Conservation (phyloP, 805 yeast species). For the Candida morakotiae region DNA sequence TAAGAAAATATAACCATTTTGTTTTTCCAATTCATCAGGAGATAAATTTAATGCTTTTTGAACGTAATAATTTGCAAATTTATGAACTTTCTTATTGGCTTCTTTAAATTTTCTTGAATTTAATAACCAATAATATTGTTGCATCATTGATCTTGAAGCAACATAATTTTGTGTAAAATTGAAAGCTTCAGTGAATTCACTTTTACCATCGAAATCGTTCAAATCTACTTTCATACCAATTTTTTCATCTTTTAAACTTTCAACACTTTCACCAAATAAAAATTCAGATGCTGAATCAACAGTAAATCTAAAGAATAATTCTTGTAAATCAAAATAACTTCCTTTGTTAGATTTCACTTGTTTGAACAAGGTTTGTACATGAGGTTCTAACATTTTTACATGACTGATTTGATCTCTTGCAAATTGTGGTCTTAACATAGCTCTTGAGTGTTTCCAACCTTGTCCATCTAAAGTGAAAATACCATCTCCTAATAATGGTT, state of each 20-base stretch:
- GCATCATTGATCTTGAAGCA: constrained; percentile 23
- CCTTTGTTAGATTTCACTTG: constrained; percentile 27
- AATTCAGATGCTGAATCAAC: constrained; percentile 40
- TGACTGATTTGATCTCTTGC: constrained; percentile 41
- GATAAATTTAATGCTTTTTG: constrained; percentile 24
- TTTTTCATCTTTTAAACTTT: constrained; percentile 24
- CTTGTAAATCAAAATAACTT: constrained; percentile 31
- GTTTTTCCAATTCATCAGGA: constrained; percentile 22
- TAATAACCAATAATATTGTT: constrained; percentile 21
- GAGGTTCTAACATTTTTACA: constrained; percentile 36
- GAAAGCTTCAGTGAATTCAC: constrained; percentile 31
- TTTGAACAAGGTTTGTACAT: constrained; percentile 29
- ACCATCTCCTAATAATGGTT: constrained; percentile 39
- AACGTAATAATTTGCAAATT: constrained; percentile 26
- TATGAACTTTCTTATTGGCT: constrained; percentile 22
- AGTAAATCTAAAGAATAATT: constrained; percentile 34
- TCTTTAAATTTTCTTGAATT: constrained; percentile 19
- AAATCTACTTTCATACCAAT: constrained; percentile 14
- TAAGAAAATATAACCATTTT: constrained; percentile 31
- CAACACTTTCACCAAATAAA: constrained; percentile 39
- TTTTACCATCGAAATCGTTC: constrained; percentile 25
- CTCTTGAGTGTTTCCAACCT: constrained; percentile 41
- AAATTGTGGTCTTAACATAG: constrained; percentile 44
- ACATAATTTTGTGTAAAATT: constrained; percentile 28
- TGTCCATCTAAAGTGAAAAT: constrained; percentile 39